phyloP scores from a whole-genome alignment of 495 filamentous ascomycete species.

The Daldinia loculata region DNA sequence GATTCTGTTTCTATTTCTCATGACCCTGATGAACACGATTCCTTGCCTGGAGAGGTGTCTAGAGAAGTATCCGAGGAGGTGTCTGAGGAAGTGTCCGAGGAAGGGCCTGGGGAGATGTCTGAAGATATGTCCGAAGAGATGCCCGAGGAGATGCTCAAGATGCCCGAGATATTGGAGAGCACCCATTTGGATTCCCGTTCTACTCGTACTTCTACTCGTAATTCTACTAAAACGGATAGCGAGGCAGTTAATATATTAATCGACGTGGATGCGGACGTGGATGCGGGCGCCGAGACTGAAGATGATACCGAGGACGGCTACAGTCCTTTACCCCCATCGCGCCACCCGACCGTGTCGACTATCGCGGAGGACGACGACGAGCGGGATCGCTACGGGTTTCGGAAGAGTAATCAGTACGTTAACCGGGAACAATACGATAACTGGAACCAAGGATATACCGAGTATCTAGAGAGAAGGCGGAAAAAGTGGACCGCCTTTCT shows the following conservation, averaged over 20 bases:
- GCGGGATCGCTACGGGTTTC: slow-evolving; percentile 91
- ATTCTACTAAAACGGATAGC: slow-evolving; percentile 45
- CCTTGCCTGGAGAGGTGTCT: slow-evolving; percentile 36
- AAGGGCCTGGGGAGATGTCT: slow-evolving; percentile 32
- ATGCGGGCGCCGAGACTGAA: slow-evolving; percentile 23
- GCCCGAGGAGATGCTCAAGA: neutral
- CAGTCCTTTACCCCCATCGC: slow-evolving; percentile 31
- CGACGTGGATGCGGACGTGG: neutral
- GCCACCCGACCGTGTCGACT: slow-evolving; percentile 36
- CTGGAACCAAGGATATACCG: slow-evolving; percentile 77
- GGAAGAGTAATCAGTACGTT: slow-evolving; percentile 84
- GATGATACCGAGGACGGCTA: slow-evolving; percentile 23
- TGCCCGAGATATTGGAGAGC: slow-evolving; percentile 13
- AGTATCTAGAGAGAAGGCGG: slow-evolving; percentile 71
- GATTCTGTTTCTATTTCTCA: slow-evolving; percentile 54
- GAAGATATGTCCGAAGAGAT: slow-evolving; percentile 44
- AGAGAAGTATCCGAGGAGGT: slow-evolving; percentile 43
- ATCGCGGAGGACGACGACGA: slow-evolving; percentile 40
- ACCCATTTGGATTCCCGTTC: slow-evolving; percentile 16
- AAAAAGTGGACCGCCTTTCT: slow-evolving; percentile 84
- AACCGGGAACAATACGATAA: slow-evolving; percentile 78
- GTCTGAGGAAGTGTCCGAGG: slow-evolving; percentile 9
- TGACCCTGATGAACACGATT: slow-evolving; percentile 45
- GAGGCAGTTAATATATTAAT: slow-evolving; percentile 54
- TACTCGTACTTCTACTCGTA: slow-evolving; percentile 14